Percentiles rank a stretch among this genome's conserved stretches.
Conservation (phyloP, 106 monocot genomes). For the Iris macrosiphon region DNA sequence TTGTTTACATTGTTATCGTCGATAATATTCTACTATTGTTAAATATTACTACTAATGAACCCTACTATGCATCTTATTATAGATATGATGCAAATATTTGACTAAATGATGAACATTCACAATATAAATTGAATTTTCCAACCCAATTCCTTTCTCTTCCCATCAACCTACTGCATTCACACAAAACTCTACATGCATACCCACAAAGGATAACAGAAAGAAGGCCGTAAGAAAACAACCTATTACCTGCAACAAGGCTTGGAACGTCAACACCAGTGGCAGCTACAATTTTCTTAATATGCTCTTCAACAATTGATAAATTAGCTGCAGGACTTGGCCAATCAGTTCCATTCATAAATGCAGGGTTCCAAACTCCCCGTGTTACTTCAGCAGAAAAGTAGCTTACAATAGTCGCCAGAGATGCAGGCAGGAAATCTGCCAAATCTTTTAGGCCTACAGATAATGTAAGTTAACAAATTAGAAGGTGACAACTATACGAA, state of each 20-base stretch:
- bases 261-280: conserved; percentile 90
- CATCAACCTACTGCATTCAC: neutral
- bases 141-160: neutral
- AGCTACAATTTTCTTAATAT: conserved; percentile 89
- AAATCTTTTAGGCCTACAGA: conserved; percentile 86
- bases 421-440: conserved; percentile 88
- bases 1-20: too few species aligned
- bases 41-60: neutral
- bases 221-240: neutral
- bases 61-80: neutral
- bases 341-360: conserved; percentile 93
- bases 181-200: neutral
- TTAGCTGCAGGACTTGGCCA: conserved; percentile 99
- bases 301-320: conserved; percentile 75
- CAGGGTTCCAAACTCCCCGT: conserved; percentile 92
- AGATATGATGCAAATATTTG: too few species aligned
- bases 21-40: neutral
- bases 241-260: conserved; percentile 73
- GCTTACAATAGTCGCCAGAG: conserved; percentile 78
- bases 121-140: neutral
- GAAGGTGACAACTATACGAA: neutral
- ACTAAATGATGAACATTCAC: neutral
- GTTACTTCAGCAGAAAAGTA: conserved; percentile 97
- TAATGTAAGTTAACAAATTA: conserved; percentile 1
- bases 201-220: neutral